These are phyloP conservation scores for Acacia concinna DNA, from an alignment of 331 rosid species.

Conservation along the genomic window DNA sequence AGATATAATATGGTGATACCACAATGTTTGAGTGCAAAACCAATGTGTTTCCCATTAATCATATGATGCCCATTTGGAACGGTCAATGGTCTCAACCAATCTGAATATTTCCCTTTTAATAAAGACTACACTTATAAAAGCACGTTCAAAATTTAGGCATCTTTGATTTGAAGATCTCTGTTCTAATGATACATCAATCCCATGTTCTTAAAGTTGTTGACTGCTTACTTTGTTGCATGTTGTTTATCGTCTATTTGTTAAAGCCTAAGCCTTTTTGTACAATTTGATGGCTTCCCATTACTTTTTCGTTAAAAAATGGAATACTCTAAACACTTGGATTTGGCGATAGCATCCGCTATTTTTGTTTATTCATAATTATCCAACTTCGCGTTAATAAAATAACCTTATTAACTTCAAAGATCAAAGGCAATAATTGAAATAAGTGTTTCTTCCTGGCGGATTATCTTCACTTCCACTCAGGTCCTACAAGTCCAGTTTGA, in stretches of 20 bases:
- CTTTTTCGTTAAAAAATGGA: neutral
- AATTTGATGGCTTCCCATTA: neutral
- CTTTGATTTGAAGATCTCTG: neutral
- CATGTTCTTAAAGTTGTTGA: neutral
- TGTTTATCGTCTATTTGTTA: neutral
- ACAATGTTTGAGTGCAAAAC: conserved; percentile 1
- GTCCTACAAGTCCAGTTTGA: no score
- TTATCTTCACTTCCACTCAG: no score
- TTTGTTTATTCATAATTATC: neutral
- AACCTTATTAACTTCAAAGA: neutral
- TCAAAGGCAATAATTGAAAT: neutral
- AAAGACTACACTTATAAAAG: neutral
- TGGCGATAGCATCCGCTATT: neutral
- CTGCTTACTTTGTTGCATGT: neutral
- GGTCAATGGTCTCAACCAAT: conserved; percentile 5
- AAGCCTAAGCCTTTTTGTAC: neutral
- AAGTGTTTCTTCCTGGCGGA: neutral
- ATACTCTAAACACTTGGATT: neutral
- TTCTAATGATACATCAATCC: neutral
- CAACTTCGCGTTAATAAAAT: neutral
- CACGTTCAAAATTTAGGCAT: neutral
- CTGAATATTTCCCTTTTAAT: neutral
- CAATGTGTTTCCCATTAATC: neutral
- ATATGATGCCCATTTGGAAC: neutral
- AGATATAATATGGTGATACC: neutral